Evolutionary conservation across 2,329 filamentous ascomycete species (phyloP).

Genomic region (Tympanopsis confertula): DNA sequence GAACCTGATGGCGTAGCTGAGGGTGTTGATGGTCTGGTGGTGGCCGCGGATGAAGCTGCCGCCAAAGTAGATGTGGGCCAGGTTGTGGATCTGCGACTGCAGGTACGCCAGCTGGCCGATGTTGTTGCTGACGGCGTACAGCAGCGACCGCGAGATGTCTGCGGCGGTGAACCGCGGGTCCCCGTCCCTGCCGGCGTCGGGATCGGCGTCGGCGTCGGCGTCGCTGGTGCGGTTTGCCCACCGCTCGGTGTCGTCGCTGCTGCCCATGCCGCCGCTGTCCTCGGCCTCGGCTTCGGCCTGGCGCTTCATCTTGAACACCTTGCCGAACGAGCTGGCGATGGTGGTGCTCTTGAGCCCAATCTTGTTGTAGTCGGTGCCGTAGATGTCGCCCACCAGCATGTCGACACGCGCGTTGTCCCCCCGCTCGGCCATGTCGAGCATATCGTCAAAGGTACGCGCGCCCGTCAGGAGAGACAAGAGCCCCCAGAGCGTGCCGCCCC

Average conservation of each 20-base stretch:
- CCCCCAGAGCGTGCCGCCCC: slow-evolving; percentile 93
- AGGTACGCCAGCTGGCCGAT: slow-evolving; percentile 96
- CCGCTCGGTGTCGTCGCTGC: slow-evolving; percentile 28
- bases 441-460: slow-evolving; percentile 89
- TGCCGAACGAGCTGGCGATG: slow-evolving; percentile 92
- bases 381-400: slow-evolving; percentile 95
- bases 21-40: slow-evolving; percentile 91
- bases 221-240: background rate
- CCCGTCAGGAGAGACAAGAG: slow-evolving; percentile 82
- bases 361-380: slow-evolving; percentile 89
- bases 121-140: slow-evolving; percentile 96
- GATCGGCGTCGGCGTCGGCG: background rate
- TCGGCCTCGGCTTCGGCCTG: slow-evolving; percentile 71
- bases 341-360: slow-evolving; percentile 92
- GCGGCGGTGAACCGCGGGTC: slow-evolving; percentile 56
- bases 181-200: background rate
- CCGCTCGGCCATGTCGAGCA: slow-evolving; percentile 80
- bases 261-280: slow-evolving; percentile 49
- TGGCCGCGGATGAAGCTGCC: slow-evolving; percentile 95
- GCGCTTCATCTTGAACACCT: slow-evolving; percentile 87
- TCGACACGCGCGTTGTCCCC: slow-evolving; percentile 91
- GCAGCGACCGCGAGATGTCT: slow-evolving; percentile 80
- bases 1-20: slow-evolving; percentile 93
- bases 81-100: slow-evolving; percentile 83
- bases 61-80: slow-evolving; percentile 93